These are phyloP conservation scores for Phlyctochytrium bullatum DNA, from an alignment of 192 early-diverging fungal species.

Conservation along the genomic window DNA sequence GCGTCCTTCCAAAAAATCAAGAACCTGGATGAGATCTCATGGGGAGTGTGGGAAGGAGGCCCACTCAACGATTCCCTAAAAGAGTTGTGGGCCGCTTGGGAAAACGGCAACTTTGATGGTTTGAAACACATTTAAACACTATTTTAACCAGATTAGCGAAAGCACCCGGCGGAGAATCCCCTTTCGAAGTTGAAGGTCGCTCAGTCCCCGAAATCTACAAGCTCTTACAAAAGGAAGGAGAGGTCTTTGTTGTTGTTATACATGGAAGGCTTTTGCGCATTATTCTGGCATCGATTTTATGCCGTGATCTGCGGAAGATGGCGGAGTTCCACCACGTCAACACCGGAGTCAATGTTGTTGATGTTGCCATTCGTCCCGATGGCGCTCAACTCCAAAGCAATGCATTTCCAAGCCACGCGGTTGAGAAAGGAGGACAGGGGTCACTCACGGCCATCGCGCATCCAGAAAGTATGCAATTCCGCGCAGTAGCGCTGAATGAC, in stretches of 20 bases:
- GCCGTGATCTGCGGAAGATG: conserved; percentile 42
- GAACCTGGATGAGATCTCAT: conserved; percentile 50
- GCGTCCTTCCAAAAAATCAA: conserved; percentile 30
- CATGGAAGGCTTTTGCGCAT: conserved; percentile 56
- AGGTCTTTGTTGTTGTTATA: conserved; percentile 21
- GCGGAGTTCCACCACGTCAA: conserved; percentile 44
- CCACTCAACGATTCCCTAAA: conserved; percentile 16
- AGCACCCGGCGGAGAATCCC: conserved; percentile 44
- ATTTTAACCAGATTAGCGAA: conserved; percentile 17
- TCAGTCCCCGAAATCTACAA: conserved; percentile 44
- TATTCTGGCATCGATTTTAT: conserved; percentile 47
- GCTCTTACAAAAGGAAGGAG: conserved; percentile 13
- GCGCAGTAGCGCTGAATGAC: background rate
- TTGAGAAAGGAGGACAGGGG: too few species aligned
- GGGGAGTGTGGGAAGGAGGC: conserved; percentile 55
- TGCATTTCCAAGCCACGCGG: too few species aligned
- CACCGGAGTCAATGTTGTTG: conserved; percentile 54
- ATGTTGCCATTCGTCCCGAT: conserved; percentile 31
- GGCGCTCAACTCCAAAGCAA: too few species aligned
- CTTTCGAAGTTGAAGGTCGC: conserved; percentile 41
- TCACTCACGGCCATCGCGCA: too few species aligned
- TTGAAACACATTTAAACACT: conserved; percentile 3
- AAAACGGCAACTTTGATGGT: conserved; percentile 42
- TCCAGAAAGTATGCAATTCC: background rate
- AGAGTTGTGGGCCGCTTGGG: conserved; percentile 42